Evolutionary conservation across 495 filamentous ascomycete species (phyloP).

Genomic region (Xylaria nigripes): DNA sequence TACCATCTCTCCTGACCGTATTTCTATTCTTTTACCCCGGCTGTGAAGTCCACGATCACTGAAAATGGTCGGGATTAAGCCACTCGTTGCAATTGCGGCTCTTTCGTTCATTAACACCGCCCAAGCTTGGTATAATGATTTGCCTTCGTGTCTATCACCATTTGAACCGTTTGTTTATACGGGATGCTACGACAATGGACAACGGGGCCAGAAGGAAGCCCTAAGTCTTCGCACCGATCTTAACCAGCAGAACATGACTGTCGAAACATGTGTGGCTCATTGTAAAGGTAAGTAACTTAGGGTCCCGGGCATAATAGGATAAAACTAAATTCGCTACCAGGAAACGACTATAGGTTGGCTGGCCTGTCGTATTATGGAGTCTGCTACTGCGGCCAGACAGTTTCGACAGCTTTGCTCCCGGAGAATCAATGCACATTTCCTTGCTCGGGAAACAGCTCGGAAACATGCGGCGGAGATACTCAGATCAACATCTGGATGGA

Average conservation of each 20-base stretch:
- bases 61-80: slow-evolving; percentile 5
- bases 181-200: slow-evolving; percentile 41
- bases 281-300: slow-evolving; percentile 38
- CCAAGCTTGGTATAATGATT: slow-evolving; percentile 29
- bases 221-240: slow-evolving; percentile 35
- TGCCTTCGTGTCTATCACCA: slow-evolving; percentile 33
- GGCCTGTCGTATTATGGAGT: slow-evolving; percentile 48
- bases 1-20: not conserved
- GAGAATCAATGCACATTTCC: slow-evolving; percentile 37
- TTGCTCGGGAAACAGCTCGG: slow-evolving; percentile 37
- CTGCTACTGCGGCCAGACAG: slow-evolving; percentile 46
- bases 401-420: slow-evolving; percentile 25
- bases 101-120: slow-evolving; percentile 23
- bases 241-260: slow-evolving; percentile 36
- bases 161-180: slow-evolving; percentile 45
- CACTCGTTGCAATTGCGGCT: slow-evolving; percentile 23
- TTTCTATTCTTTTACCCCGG: not conserved
- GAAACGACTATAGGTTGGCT: slow-evolving; percentile 47
- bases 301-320: not conserved
- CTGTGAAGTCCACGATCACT: not conserved
- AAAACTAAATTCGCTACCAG: slow-evolving; percentile 5
- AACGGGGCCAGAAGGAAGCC: slow-evolving; percentile 22
- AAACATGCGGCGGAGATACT: slow-evolving; percentile 43
- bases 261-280: slow-evolving; percentile 43
- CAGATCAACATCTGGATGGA: slow-evolving; percentile 44